Percentiles rank a stretch among this genome's conserved stretches.
Conservation (phyloP, 2,329 filamentous ascomycete genomes). For the Stemphylium beticola region DNA sequence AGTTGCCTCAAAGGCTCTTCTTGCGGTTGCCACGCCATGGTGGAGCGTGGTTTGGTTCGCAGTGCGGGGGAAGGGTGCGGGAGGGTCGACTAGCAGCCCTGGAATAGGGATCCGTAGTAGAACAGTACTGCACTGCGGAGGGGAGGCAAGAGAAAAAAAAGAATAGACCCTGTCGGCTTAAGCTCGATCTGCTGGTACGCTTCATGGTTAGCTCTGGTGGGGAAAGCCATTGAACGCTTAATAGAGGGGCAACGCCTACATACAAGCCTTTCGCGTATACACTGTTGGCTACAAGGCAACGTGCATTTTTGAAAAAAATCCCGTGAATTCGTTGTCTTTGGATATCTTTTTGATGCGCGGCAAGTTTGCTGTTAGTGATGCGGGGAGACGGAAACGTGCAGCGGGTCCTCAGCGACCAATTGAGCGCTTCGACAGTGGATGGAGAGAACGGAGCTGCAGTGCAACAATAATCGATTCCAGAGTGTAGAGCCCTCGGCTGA, state of each 20-base stretch:
- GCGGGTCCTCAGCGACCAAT: slow-evolving; percentile 23
- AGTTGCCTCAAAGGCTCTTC: slow-evolving; percentile 88
- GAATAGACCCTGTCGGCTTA: slow-evolving; percentile 31
- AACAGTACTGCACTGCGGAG: slow-evolving; percentile 14
- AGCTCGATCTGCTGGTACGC: slow-evolving; percentile 37
- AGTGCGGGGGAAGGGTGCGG: slow-evolving; percentile 18
- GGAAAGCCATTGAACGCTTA: slow-evolving; percentile 29
- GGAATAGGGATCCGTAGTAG: slow-evolving; percentile 5
- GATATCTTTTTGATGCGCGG: slow-evolving; percentile 28
- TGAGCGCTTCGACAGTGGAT: slow-evolving; percentile 22
- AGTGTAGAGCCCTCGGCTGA: slow-evolving; percentile 16
- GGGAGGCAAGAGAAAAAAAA: slow-evolving; percentile 16
- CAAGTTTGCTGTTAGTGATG: slow-evolving; percentile 44
- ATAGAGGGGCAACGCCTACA: slow-evolving; percentile 29
- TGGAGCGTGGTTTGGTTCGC: slow-evolving; percentile 21
- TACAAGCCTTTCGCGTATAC: slow-evolving; percentile 39
- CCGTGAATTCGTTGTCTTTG: slow-evolving; percentile 19
- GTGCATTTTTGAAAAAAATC: slow-evolving; percentile 27
- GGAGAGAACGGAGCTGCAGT: slow-evolving; percentile 33
- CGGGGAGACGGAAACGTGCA: slow-evolving; percentile 36
- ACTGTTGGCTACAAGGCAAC: slow-evolving; percentile 41
- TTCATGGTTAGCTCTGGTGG: slow-evolving; percentile 43
- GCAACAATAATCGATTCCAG: slow-evolving; percentile 26
- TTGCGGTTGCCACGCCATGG: slow-evolving; percentile 92
- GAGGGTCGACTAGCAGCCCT: slow-evolving; percentile 12